Evolutionary conservation across 2,329 filamentous ascomycete species (phyloP).

Genomic region (Penicillium polonicum): DNA sequence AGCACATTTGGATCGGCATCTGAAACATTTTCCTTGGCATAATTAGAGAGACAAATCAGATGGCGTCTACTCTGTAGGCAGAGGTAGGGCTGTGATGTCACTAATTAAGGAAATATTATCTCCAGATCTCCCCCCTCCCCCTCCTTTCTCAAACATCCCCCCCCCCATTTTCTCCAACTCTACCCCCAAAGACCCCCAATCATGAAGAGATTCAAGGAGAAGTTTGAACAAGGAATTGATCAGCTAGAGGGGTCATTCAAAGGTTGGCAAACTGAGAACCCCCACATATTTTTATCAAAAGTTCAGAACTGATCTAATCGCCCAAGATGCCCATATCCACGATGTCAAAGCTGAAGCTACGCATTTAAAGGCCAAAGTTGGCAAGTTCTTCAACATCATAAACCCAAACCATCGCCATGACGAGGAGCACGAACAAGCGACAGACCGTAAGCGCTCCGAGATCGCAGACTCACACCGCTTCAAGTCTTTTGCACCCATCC

Average conservation of each 20-base stretch:
- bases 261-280: slow-evolving; percentile 17
- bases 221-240: slow-evolving; percentile 20
- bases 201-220: slow-evolving; percentile 31
- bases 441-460: slow-evolving; percentile 73
- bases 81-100: slow-evolving; percentile 17
- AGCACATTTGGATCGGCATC: neutral
- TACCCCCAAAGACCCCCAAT: slow-evolving; percentile 3
- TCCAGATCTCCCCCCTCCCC: slow-evolving; percentile 1
- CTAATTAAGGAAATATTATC: neutral
- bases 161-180: neutral
- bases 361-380: slow-evolving; percentile 62
- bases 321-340: slow-evolving; percentile 37
- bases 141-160: neutral
- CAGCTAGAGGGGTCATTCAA: slow-evolving; percentile 28
- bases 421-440: slow-evolving; percentile 82
- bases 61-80: neutral
- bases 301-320: neutral
- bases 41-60: neutral
- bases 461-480: slow-evolving; percentile 77
- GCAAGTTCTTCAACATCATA: slow-evolving; percentile 67
- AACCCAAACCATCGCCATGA: slow-evolving; percentile 91
- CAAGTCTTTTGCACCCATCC: slow-evolving; percentile 85
- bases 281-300: neutral
- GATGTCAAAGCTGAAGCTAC: slow-evolving; percentile 52
- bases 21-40: slow-evolving; percentile 3